phyloP scores from a whole-genome alignment of 345 rosid species.

The Cochlearia excelsa region DNA sequence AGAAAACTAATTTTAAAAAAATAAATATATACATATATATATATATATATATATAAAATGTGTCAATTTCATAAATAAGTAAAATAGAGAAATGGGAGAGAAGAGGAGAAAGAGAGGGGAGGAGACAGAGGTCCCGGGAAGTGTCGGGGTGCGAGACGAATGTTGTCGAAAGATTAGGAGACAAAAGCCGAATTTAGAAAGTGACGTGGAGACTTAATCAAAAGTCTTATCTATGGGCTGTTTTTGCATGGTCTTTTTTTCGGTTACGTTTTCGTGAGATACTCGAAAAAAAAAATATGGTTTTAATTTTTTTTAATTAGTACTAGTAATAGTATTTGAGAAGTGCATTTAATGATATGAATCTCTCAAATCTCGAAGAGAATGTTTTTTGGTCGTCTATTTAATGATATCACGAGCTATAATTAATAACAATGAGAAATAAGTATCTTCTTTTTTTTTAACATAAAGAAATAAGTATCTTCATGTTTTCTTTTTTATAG shows the following conservation, averaged over 20 bases:
- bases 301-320: not conserved
- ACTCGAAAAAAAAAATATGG: not conserved
- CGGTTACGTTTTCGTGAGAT: conserved; percentile 24
- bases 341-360: conserved; percentile 30
- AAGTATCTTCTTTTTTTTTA: too few species aligned
- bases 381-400: conserved; percentile 36
- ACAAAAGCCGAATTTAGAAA: conserved; percentile 54
- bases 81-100: conserved; percentile 25
- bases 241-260: conserved; percentile 33
- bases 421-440: too few species aligned
- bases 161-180: conserved; percentile 52
- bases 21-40: not conserved
- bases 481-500: too few species aligned
- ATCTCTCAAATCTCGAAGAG: conserved; percentile 34
- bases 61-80: not conserved
- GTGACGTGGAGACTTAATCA: conserved; percentile 45
- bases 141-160: conserved; percentile 60
- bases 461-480: too few species aligned
- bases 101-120: conserved; percentile 10
- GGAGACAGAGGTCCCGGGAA: conserved; percentile 62
- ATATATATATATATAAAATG: too few species aligned
- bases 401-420: not conserved
- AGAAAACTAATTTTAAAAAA: not conserved
- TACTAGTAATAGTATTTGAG: too few species aligned
- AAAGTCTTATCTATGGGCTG: conserved; percentile 19